Conservation (phyloP, 2,329 filamentous ascomycete species). For the Hysterium pulicare region DNA sequence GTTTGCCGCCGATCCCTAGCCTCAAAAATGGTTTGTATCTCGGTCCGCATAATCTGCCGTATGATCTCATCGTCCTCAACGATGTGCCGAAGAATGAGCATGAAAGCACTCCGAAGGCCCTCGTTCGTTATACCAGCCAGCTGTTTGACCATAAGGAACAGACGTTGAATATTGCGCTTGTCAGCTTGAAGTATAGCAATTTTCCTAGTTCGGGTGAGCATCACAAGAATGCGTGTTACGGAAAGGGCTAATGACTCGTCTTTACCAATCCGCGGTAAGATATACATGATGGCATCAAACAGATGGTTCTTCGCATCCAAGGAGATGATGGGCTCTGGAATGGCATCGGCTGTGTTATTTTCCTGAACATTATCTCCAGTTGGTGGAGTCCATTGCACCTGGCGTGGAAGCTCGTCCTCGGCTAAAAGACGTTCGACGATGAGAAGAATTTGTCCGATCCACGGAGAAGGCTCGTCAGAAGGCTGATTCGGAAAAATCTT, state of each 20-base stretch:
- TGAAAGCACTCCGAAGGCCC: constrained; percentile 70
- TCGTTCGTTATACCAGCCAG: constrained; percentile 75
- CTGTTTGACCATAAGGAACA: constrained; percentile 96
- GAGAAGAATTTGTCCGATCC: constrained; percentile 86
- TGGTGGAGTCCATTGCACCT: constrained; percentile 67
- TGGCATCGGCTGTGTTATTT: constrained; percentile 55
- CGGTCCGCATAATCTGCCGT: constrained; percentile 85
- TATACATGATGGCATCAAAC: constrained; percentile 73
- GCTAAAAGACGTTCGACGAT: constrained; percentile 88
- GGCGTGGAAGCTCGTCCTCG: constrained; percentile 77
- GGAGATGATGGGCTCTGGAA: constrained; percentile 61
- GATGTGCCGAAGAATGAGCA: constrained; percentile 86
- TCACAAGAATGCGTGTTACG: constrained; percentile 77
- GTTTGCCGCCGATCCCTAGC: constrained; percentile 45
- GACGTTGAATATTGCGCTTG: constrained; percentile 80
- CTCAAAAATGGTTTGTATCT: constrained; percentile 78
- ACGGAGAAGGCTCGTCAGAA: constrained; percentile 77
- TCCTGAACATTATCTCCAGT: constrained; percentile 44
- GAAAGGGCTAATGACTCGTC: constrained; percentile 82
- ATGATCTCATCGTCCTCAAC: constrained; percentile 91
- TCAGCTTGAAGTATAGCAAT: constrained; percentile 76
- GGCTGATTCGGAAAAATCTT: constrained; percentile 64
- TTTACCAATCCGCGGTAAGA: constrained; percentile 83
- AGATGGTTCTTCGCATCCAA: constrained; percentile 66
- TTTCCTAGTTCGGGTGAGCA: constrained; percentile 75